Evolutionary conservation across 1,284 basidiomycete genomes (phyloP).

Genomic region (Acaromyces ingoldii): DNA sequence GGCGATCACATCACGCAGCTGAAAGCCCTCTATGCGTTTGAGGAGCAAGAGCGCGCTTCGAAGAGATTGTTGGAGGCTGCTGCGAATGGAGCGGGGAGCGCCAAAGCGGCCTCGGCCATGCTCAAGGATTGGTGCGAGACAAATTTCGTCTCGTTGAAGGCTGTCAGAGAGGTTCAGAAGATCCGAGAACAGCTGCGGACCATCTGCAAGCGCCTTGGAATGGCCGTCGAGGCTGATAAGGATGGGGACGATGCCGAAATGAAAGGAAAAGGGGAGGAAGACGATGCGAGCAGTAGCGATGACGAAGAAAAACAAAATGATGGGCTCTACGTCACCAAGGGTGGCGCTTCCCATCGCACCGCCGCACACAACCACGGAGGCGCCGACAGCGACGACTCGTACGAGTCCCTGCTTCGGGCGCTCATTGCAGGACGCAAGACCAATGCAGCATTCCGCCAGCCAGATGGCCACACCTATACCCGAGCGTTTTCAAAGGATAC

Average conservation of each 20-base stretch:
- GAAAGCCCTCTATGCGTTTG: slow-evolving; percentile 47
- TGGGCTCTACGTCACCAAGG: not conserved
- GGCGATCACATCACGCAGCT: slow-evolving; percentile 47
- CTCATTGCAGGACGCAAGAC: slow-evolving; percentile 9
- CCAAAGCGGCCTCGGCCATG: not conserved
- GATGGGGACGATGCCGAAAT: not conserved
- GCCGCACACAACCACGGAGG: not conserved
- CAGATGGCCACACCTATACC: slow-evolving; percentile 24
- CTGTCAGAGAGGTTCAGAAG: slow-evolving; percentile 34
- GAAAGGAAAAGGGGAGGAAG: not conserved
- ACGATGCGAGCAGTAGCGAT: not conserved
- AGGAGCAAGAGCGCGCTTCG: slow-evolving; percentile 14
- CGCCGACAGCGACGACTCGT: slow-evolving; percentile 13
- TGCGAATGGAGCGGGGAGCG: not conserved
- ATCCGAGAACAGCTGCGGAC: slow-evolving; percentile 39
- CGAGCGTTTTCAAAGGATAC: slow-evolving; percentile 12
- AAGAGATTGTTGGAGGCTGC: not conserved
- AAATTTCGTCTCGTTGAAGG: slow-evolving; percentile 39
- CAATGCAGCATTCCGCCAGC: slow-evolving; percentile 26
- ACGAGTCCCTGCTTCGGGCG: slow-evolving; percentile 21
- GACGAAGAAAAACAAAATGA: too few relatives aligned
- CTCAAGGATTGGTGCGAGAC: slow-evolving; percentile 53
- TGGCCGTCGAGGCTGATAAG: not conserved
- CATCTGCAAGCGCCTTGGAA: slow-evolving; percentile 19
- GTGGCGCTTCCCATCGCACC: too few relatives aligned